These are phyloP conservation scores for Aspergillus campestris DNA, from an alignment of 495 filamentous ascomycete genomes.

Conservation along the genomic window DNA sequence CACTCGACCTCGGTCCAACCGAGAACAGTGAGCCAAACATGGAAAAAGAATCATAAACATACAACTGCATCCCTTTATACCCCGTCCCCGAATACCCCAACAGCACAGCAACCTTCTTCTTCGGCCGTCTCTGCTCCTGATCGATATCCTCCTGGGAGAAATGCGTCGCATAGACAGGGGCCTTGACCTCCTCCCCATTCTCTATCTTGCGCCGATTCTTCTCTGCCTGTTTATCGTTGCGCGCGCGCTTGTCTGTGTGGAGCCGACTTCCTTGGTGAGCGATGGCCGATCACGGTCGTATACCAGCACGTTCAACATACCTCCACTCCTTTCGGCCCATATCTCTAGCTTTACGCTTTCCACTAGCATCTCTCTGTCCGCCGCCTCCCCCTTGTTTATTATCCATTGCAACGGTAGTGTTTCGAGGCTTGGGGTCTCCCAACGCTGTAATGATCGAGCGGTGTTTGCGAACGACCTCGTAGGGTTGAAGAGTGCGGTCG, in stretches of 20 bases:
- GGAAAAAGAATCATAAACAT: conserved; percentile 7
- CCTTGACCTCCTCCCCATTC: conserved; percentile 30
- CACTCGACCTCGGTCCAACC: too few relatives aligned
- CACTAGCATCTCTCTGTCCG: conserved; percentile 29
- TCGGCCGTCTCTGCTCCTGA: conserved; percentile 74
- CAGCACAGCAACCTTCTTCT: conserved; percentile 91
- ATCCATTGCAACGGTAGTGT: conserved; percentile 21
- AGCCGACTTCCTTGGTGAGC: conserved; percentile 60
- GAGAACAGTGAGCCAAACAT: too few relatives aligned
- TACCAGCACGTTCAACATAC: conserved; percentile 32
- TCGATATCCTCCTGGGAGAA: conserved; percentile 75
- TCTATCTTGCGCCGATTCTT: conserved; percentile 52
- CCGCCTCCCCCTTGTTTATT: conserved; percentile 31
- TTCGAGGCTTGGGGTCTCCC: too few relatives aligned
- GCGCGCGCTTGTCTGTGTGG: conserved; percentile 54
- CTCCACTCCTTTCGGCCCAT: conserved; percentile 58
- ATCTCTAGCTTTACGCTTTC: conserved; percentile 52
- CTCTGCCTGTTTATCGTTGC: conserved; percentile 46
- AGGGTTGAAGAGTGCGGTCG: too few relatives aligned
- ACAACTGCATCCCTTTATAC: conserved; percentile 94
- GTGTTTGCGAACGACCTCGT: too few relatives aligned
- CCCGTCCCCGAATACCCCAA: conserved; percentile 95
- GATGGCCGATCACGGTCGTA: conserved; percentile 9
- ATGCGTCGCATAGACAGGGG: conserved; percentile 43
- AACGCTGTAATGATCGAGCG: too few relatives aligned